phyloP scores from a whole-genome alignment of 225 moss, liverwort and hornwort species.

The Straminergon stramineum region DNA sequence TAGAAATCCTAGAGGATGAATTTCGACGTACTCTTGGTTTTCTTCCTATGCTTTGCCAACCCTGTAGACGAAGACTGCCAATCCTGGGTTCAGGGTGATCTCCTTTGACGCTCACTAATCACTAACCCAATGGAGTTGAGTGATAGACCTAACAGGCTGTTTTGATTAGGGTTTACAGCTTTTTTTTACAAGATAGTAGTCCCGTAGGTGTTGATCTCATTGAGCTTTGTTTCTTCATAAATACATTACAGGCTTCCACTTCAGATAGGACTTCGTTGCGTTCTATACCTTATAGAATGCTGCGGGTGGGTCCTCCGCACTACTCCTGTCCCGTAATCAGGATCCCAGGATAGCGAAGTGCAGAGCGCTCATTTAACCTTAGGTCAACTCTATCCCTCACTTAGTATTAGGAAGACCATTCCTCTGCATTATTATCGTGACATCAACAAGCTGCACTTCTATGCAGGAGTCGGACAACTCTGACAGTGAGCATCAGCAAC shows the following conservation, averaged over 20 bases:
- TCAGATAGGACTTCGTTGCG: neutral
- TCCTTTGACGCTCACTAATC: neutral
- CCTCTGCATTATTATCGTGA: neutral
- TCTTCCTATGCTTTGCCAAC: neutral
- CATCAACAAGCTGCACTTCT: neutral
- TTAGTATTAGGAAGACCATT: neutral
- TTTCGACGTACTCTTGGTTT: neutral
- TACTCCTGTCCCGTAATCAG: neutral
- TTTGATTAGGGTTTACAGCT: too few relatives aligned
- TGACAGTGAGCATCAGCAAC: slow-evolving; percentile 40
- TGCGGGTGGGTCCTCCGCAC: neutral
- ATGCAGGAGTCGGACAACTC: slow-evolving; percentile 52
- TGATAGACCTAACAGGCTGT: neutral
- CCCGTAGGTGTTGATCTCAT: neutral
- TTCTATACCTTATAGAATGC: neutral
- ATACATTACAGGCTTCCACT: neutral
- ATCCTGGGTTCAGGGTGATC: neutral
- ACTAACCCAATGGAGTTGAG: neutral
- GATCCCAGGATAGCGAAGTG: neutral
- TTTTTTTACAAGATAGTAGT: neutral
- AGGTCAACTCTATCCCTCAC: neutral
- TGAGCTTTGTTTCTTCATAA: neutral
- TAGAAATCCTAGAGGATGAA: neutral
- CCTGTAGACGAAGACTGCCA: too few relatives aligned
- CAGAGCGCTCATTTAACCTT: neutral